These are phyloP conservation scores for Erodium trifolium DNA, from an alignment of 441 rosid species.

Conservation along the genomic window DNA sequence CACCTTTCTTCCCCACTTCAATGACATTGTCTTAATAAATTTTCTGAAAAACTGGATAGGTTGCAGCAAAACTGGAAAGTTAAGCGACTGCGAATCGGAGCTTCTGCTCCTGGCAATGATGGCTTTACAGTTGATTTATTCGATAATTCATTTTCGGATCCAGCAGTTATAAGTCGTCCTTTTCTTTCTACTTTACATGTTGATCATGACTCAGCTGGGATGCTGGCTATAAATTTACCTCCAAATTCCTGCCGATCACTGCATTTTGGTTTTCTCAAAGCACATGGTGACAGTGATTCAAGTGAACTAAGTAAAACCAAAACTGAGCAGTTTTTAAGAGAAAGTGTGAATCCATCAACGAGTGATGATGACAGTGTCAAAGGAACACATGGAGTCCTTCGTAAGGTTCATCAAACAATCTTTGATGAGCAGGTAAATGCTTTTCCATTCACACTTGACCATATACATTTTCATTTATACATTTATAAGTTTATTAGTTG, in stretches of 20 bases:
- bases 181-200: conserved; percentile 64
- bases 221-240: conserved; percentile 81
- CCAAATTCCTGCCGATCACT: conserved; percentile 53
- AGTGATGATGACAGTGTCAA: conserved; percentile 60
- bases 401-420: conserved; percentile 71
- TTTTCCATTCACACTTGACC: conserved; percentile 11
- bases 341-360: conserved; percentile 31
- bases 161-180: conserved; percentile 42
- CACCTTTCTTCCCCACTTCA: conserved; percentile 5
- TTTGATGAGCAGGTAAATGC: conserved; percentile 67
- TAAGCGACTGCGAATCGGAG: conserved; percentile 72
- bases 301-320: conserved; percentile 30
- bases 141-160: conserved; percentile 52
- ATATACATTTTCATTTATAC: not conserved
- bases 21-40: not conserved
- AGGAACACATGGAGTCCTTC: conserved; percentile 55
- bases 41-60: conserved; percentile 42
- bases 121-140: conserved; percentile 83
- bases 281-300: conserved; percentile 25
- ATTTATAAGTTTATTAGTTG: not conserved
- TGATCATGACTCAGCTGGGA: conserved; percentile 81
- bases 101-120: conserved; percentile 56
- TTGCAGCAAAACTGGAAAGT: conserved; percentile 99
- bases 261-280: conserved; percentile 69
- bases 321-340: conserved; percentile 30